Conservation (phyloP, 78 protist species). For the Isochrysis galbana region DNA sequence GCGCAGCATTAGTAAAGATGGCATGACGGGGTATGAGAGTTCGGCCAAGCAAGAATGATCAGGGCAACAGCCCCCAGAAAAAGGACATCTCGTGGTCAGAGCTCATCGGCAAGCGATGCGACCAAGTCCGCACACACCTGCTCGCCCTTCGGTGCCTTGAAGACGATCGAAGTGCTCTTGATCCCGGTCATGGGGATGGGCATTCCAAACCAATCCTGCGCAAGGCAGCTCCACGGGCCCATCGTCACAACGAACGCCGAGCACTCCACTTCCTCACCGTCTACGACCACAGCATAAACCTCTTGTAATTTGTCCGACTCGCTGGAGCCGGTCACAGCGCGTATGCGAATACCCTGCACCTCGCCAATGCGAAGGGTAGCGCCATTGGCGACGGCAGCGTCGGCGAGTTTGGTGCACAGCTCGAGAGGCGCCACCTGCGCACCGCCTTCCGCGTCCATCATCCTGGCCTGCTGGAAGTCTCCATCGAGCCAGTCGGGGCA, state of each 20-base stretch:
- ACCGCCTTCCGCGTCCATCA: background rate
- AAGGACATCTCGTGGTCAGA: too few species aligned
- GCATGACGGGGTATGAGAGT: too few species aligned
- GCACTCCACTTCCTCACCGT: background rate
- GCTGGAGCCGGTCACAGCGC: too few species aligned
- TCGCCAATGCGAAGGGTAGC: background rate
- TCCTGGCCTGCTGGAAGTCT: background rate
- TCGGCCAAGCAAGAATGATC: too few species aligned
- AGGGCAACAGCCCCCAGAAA: too few species aligned
- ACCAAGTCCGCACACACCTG: too few species aligned
- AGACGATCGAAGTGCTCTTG: slow-evolving; percentile 25
- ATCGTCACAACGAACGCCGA: background rate
- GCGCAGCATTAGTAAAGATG: too few species aligned
- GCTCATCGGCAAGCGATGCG: too few species aligned
- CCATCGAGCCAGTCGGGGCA: slow-evolving; percentile 35
- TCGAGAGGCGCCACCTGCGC: slow-evolving; percentile 30
- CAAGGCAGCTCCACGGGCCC: slow-evolving; percentile 43
- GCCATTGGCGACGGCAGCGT: background rate
- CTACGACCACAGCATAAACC: background rate
- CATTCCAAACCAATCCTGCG: slow-evolving; percentile 14
- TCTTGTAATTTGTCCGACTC: background rate
- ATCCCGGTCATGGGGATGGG: slow-evolving; percentile 32
- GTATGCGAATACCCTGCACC: background rate
- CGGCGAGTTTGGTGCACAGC: slow-evolving; percentile 1
- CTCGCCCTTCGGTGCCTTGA: background rate